These are phyloP conservation scores for Isoetes taiwanensis DNA, from an alignment of 75 land plant species.

Conservation along the genomic window DNA sequence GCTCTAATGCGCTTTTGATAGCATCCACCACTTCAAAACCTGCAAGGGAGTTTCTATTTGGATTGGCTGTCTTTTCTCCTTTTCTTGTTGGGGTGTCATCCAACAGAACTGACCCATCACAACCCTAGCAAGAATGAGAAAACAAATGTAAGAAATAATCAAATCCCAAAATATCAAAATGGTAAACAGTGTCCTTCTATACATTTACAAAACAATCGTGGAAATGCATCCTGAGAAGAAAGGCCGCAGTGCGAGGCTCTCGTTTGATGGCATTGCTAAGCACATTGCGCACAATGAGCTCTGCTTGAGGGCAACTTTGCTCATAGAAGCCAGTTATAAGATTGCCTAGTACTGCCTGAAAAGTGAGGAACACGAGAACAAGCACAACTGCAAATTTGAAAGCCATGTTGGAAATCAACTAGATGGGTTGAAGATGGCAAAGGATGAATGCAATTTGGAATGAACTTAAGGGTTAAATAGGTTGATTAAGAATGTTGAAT, in stretches of 20 bases:
- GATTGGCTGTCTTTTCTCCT: not conserved
- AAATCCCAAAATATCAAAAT: not conserved
- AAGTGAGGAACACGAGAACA: too few relatives aligned
- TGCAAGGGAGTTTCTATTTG: not conserved
- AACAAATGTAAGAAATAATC: too few relatives aligned
- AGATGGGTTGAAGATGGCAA: too few relatives aligned
- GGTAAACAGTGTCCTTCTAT: not conserved
- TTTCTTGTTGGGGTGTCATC: not conserved
- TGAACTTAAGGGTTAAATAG: too few relatives aligned
- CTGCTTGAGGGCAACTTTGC: not conserved
- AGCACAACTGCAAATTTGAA: too few relatives aligned
- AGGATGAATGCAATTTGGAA: too few relatives aligned
- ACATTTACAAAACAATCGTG: not conserved
- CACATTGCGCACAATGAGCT: not conserved
- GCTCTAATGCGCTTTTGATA: not conserved
- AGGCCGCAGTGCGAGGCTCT: not conserved
- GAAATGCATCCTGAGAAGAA: not conserved
- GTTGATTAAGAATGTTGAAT: too few relatives aligned
- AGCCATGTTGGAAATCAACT: too few relatives aligned
- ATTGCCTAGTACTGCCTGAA: too few relatives aligned
- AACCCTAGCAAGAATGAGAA: not conserved
- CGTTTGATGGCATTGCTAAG: not conserved
- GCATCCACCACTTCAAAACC: slow-evolving; percentile 3
- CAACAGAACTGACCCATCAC: slow-evolving; percentile 6
- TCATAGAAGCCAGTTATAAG: too few relatives aligned